Percentiles rank a stretch among this genome's conserved stretches.
These are phyloP conservation scores for Penicillium sp. DNA, from an alignment of 2,329 filamentous ascomycete genomes.

Conservation along the genomic window DNA sequence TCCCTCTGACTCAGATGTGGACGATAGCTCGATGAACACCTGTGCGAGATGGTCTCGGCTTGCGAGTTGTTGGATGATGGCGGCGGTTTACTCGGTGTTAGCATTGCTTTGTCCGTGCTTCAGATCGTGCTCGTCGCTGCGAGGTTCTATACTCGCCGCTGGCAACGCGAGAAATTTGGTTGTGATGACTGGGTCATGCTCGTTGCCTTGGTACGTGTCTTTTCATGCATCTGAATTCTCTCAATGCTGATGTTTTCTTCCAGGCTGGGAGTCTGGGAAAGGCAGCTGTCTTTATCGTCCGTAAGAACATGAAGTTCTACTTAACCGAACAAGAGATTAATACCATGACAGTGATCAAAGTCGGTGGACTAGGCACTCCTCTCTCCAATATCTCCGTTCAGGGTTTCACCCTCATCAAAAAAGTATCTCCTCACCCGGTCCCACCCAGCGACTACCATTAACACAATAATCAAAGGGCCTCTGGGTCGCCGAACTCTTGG, in stretches of 20 bases:
- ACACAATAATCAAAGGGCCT: conserved; percentile 5
- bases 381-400: conserved; percentile 9
- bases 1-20: neutral
- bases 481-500: conserved; percentile 18
- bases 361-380: conserved; percentile 19
- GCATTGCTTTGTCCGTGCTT: conserved; percentile 16
- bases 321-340: neutral
- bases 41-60: neutral
- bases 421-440: conserved; percentile 10
- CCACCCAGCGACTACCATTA: too few species aligned
- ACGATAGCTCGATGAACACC: neutral
- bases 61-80: conserved; percentile 10
- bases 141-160: conserved; percentile 23
- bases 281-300: conserved; percentile 18
- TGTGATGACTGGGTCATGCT: conserved; percentile 26
- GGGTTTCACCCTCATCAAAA: conserved; percentile 14
- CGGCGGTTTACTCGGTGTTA: conserved; percentile 16
- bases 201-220: conserved; percentile 20
- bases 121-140: conserved; percentile 22
- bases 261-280: conserved; percentile 20
- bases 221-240: neutral
- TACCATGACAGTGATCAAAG: conserved; percentile 11
- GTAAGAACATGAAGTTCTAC: conserved; percentile 10
- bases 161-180: conserved; percentile 16
- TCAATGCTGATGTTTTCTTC: neutral